Percentiles rank a stretch among this genome's conserved stretches.
Conservation (phyloP, 2,329 filamentous ascomycete species). For the Aspergillus alliaceus region DNA sequence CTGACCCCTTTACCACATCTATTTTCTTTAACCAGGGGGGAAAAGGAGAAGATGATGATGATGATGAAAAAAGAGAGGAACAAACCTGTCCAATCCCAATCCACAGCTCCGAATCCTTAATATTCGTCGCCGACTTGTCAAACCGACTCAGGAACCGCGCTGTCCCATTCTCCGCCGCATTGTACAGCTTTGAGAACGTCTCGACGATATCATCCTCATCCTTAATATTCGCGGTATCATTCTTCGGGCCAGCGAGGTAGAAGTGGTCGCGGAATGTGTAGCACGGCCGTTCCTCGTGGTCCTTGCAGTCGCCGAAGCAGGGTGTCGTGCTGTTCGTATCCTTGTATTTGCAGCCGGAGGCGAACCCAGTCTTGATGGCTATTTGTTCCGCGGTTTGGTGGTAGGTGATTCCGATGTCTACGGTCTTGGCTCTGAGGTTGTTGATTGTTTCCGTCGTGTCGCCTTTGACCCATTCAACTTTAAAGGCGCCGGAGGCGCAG, state of each 20-base stretch:
- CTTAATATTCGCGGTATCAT: conserved; percentile 37
- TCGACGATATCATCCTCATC: conserved; percentile 28
- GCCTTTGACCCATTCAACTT: conserved; percentile 47
- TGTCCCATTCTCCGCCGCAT: conserved; percentile 32
- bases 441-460: conserved; percentile 50
- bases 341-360: conserved; percentile 14
- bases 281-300: conserved; percentile 26
- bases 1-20: too few species aligned
- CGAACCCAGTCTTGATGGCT: conserved; percentile 43
- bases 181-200: conserved; percentile 38
- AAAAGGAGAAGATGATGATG: too few species aligned
- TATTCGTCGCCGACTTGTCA: conserved; percentile 53
- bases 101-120: conserved; percentile 50
- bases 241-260: conserved; percentile 40
- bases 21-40: too few species aligned
- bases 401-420: conserved; percentile 51
- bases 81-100: conserved; percentile 45
- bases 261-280: conserved; percentile 52
- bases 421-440: conserved; percentile 39
- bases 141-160: conserved; percentile 47
- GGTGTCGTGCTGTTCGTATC: not conserved
- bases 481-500: conserved; percentile 30
- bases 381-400: conserved; percentile 44
- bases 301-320: conserved; percentile 1
- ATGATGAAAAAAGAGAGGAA: not conserved